Percentiles rank a stretch among this genome's conserved stretches.
Evolutionary conservation across 305 asterid genomes (phyloP).

Genomic region (Caryopteris hybrid): DNA sequence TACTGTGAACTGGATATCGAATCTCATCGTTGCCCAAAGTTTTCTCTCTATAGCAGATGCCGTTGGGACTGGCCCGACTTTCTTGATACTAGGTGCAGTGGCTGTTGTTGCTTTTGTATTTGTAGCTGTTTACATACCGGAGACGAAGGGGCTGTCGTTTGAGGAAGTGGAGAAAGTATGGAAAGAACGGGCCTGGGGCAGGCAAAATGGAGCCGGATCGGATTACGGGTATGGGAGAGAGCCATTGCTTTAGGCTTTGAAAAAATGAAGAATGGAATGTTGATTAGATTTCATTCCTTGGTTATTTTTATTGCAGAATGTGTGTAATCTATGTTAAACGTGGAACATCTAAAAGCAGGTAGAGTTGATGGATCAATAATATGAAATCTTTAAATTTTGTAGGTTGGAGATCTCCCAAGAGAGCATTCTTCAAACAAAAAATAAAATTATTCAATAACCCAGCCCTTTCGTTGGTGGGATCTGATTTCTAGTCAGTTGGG

Average conservation of each 20-base stretch:
- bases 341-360: too few relatives aligned
- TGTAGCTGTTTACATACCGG: conserved; percentile 64
- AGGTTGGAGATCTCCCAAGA: too few relatives aligned
- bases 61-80: conserved; percentile 61
- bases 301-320: background rate
- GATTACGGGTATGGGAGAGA: background rate
- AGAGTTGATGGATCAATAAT: too few relatives aligned
- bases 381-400: too few relatives aligned
- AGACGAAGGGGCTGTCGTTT: conserved; percentile 83
- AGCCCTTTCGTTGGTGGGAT: too few relatives aligned
- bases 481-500: too few relatives aligned
- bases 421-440: too few relatives aligned
- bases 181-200: conserved; percentile 66
- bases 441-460: too few relatives aligned
- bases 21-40: conserved; percentile 81
- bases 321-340: background rate
- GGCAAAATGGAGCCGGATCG: background rate
- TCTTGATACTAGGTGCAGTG: conserved; percentile 63
- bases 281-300: background rate
- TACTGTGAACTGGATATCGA: conserved; percentile 87
- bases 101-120: conserved; percentile 65
- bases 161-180: conserved; percentile 81
- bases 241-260: conserved; percentile 4
- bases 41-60: conserved; percentile 71
- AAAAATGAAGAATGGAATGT: background rate